Evolutionary conservation across 2,329 filamentous ascomycete species (phyloP).

Genomic region (Stagonosporopsis tanaceti): DNA sequence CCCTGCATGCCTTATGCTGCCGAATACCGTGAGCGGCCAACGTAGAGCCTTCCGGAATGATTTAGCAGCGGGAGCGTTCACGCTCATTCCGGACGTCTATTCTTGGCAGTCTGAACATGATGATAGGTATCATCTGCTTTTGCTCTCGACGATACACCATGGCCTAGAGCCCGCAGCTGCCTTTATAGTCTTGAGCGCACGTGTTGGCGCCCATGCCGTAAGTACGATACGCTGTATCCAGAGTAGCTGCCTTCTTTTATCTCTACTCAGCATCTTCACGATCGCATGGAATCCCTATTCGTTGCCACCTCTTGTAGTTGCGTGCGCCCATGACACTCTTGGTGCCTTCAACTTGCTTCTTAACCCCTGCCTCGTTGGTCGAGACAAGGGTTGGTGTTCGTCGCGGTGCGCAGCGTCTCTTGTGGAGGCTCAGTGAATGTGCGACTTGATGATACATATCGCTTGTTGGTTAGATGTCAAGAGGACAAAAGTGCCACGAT

Average conservation of each 20-base stretch:
- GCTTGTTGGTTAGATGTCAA: neutral
- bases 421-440: too few relatives aligned
- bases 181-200: neutral
- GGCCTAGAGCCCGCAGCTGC: too few relatives aligned
- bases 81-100: neutral
- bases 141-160: neutral
- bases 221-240: neutral
- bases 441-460: too few relatives aligned
- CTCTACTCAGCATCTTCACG: too few relatives aligned
- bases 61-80: neutral
- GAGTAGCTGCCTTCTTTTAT: too few relatives aligned
- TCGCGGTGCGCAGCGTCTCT: too few relatives aligned
- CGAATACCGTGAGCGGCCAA: neutral
- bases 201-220: neutral
- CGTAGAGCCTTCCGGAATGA: neutral
- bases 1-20: slow-evolving; percentile 5
- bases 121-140: neutral
- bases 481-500: neutral
- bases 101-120: neutral
- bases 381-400: neutral
- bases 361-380: too few relatives aligned
- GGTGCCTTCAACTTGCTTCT: neutral
- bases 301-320: too few relatives aligned
- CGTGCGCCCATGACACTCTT: neutral
- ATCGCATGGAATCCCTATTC: too few relatives aligned